These are phyloP conservation scores for Chlamydomonas applanata DNA, from an alignment of 139 green algal species.

Conservation along the genomic window DNA sequence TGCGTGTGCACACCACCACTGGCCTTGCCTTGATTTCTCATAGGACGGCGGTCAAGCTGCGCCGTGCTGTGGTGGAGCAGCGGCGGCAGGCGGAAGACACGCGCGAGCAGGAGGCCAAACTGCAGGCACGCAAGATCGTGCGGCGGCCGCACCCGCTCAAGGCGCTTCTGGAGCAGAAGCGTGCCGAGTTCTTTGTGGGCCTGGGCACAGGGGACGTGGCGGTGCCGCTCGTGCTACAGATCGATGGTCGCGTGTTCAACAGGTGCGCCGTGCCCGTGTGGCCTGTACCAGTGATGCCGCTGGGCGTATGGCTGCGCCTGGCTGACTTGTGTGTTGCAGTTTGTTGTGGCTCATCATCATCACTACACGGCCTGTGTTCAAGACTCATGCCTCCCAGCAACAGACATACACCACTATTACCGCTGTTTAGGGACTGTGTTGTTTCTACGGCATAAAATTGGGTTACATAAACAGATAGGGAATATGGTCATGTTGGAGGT, in stretches of 20 bases:
- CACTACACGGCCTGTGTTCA: not conserved
- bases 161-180: conserved; percentile 20
- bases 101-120: not conserved
- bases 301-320: not conserved
- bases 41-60: conserved; percentile 10
- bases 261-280: not conserved
- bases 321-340: not conserved
- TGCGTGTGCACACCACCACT: no score
- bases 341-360: not conserved
- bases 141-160: conserved; percentile 27
- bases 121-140: conserved; percentile 10
- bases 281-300: no score
- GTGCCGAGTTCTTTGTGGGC: conserved; percentile 20
- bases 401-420: no score
- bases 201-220: conserved; percentile 16
- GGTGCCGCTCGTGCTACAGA: conserved; percentile 14
- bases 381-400: no score
- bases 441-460: no score
- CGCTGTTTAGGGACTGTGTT: no score
- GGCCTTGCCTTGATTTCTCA: not conserved
- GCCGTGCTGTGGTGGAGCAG: conserved; percentile 7
- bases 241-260: conserved; percentile 22
- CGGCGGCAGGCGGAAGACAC: conserved; percentile 1
- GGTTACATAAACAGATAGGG: no score
- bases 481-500: no score